Base-by-base conservation (phyloP, 345 rosid genomes). In the Xanthoceras sorbifolium region DNA sequence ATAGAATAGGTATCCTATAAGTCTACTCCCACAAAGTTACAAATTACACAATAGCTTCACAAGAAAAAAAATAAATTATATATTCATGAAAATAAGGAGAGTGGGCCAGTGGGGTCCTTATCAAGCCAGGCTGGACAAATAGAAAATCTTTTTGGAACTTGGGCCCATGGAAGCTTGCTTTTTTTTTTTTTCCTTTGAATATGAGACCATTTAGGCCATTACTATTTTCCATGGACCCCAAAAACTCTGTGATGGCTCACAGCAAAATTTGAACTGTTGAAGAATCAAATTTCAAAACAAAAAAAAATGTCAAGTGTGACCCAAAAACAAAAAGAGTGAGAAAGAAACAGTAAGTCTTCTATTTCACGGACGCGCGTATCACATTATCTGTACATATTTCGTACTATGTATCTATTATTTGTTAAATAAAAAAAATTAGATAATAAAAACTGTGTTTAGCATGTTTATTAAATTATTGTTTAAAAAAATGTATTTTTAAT, bases 21-120 rank as follows among this genome's bases (percentile, higher is more conserved):
- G n/a, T 68, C 44, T 0, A 29, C 73, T 71, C 32, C 12, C 26
- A 52, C 63, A 52, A 52, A 10, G 62, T 28, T 50, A 69, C 61
- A 25, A 29, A 15, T 2, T 22, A 31, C 6, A 50, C 23, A 52
- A 54, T 54, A 38, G 59, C 38, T 48, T 9, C 40, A 52, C n/a
- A n/a, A n/a, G n/a, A n/a, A n/a, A n/a, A n/a, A n/a, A n/a, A n/a
- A n/a, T n/a, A 70, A 70, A 4, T 1, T 7, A 38, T n/a, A 4
- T 68, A 28, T 29, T 17, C 26, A 48, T 28, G 73, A 17, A 50
- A 50, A 28, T 28, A 34, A 18, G 20, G 23, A 48, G 34, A 26
- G 72, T 48, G 38, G 59, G 72, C 60, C 28, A 26, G 72, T 48
- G 38, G 59, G 72, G 72, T 48, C 60, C 54, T 6, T n/a, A 17